Conservation (phyloP, 129 eudicot genomes). For the Flaveria ramosissima region DNA sequence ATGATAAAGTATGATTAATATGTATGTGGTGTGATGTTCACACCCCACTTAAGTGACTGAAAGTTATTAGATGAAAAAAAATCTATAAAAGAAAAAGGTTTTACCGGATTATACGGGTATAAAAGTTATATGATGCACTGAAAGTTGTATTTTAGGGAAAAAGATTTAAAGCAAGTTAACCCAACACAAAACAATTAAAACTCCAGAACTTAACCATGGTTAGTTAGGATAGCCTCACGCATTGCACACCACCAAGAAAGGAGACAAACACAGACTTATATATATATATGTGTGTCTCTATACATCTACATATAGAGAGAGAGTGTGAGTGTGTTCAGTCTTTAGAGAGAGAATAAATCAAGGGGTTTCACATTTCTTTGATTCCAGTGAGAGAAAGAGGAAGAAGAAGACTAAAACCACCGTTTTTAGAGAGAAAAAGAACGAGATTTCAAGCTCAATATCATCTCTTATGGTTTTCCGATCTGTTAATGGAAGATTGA, state of each 20-base stretch:
- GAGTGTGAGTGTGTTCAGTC: constrained; percentile 17
- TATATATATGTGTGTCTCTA: not conserved
- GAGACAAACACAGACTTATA: constrained; percentile 35
- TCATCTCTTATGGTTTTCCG: constrained; percentile 25
- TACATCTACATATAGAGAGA: constrained; percentile 27
- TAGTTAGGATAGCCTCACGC: constrained; percentile 48
- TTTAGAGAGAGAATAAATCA: constrained; percentile 45
- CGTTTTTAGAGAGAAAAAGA: constrained; percentile 30
- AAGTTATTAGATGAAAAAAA: too few species aligned
- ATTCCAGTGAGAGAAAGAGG: constrained; percentile 29
- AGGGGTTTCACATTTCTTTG: constrained; percentile 46
- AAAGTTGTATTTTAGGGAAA: constrained; percentile 25
- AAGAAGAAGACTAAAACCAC: constrained; percentile 6
- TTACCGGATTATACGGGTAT: not conserved
- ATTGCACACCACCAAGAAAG: constrained; percentile 52
- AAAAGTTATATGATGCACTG: constrained; percentile 2
- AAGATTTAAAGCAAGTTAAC: constrained; percentile 7
- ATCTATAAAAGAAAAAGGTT: not conserved
- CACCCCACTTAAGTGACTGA: too few species aligned
- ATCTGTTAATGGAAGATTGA: constrained; percentile 36
- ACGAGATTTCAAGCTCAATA: constrained; percentile 3
- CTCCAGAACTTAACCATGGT: constrained; percentile 49
- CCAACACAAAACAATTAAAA: constrained; percentile 4
- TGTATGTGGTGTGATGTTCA: too few species aligned
- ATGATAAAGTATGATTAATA: too few species aligned